phyloP scores from a whole-genome alignment of 768 basidiomycete species.

The Galerina sulciceps region DNA sequence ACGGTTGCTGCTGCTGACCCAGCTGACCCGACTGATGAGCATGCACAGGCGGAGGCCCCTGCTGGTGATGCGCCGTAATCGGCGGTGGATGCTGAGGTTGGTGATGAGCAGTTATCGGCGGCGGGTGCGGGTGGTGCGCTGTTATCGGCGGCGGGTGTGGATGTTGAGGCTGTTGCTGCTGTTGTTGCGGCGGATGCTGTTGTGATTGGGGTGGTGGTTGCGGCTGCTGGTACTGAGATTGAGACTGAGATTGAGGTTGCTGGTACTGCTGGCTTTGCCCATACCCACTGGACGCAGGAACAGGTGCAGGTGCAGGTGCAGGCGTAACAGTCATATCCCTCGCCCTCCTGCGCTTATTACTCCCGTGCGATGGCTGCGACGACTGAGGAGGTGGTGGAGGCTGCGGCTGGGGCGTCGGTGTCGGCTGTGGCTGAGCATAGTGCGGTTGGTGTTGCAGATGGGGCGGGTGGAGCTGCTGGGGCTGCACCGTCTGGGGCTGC shows the following conservation, averaged over 20 bases:
- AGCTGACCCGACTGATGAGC: not conserved
- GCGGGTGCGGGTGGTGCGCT: not conserved
- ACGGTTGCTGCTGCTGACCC: not conserved
- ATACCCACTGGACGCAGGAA: not conserved
- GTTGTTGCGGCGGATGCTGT: not conserved
- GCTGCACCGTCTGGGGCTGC: constrained; percentile 13
- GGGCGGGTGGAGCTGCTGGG: constrained; percentile 1
- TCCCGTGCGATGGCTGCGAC: not conserved
- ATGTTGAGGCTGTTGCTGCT: not conserved
- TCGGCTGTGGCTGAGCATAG: constrained; percentile 3
- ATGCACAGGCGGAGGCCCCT: not conserved
- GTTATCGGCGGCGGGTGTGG: not conserved
- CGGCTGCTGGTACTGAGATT: not conserved
- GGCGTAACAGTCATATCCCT: constrained; percentile 1
- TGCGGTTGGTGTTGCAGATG: not conserved
- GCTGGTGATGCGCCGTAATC: not conserved
- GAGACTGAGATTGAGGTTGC: constrained; percentile 3
- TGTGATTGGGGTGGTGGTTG: not conserved
- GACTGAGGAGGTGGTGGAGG: constrained; percentile 2
- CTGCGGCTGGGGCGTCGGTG: constrained; percentile 9
- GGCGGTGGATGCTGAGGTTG: not conserved
- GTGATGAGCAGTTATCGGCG: not conserved
- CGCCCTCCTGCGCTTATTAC: constrained; percentile 3
- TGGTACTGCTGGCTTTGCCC: not conserved
- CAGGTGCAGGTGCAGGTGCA: not conserved